phyloP scores from a whole-genome alignment of 2,329 filamentous ascomycete genomes.

The Fusarium ramigenum region DNA sequence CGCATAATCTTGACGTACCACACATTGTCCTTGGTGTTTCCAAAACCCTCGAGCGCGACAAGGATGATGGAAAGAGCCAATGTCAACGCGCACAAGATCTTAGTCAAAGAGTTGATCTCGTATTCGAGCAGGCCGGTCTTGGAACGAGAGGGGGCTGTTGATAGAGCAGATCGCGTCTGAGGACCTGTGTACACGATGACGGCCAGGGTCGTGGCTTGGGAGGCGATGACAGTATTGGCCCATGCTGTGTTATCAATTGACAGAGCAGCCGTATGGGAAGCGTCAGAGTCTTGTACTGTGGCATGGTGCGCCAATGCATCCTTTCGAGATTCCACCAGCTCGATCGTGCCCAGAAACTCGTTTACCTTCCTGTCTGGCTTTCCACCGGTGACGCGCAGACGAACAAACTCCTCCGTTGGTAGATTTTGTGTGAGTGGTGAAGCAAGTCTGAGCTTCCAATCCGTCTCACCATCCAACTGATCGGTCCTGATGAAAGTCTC shows the following conservation, averaged over 20 bases:
- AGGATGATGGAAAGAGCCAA: constrained; percentile 86
- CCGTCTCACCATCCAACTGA: constrained; percentile 96
- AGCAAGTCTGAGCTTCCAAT: constrained; percentile 95
- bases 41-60: constrained; percentile 86
- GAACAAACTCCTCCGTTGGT: constrained; percentile 74
- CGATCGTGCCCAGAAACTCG: constrained; percentile 90
- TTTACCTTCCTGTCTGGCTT: constrained; percentile 95
- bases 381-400: constrained; percentile 78
- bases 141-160: constrained; percentile 88
- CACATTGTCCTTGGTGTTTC: constrained; percentile 68
- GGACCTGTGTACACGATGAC: constrained; percentile 95
- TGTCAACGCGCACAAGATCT: constrained; percentile 92
- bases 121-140: constrained; percentile 94
- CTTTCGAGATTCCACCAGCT: constrained; percentile 69
- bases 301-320: constrained; percentile 57
- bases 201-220: constrained; percentile 86
- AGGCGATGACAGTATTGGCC: constrained; percentile 97
- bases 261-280: constrained; percentile 72
- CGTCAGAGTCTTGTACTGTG: constrained; percentile 47
- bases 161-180: constrained; percentile 92
- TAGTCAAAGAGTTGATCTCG: constrained; percentile 96
- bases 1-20: constrained; percentile 99
- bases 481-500: constrained; percentile 98
- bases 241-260: constrained; percentile 98
- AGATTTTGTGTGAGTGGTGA: constrained; percentile 87